Evolutionary conservation across 495 filamentous ascomycete species (phyloP), one percentile per base, ranked within the genome.

Genomic region (Penicillium salamii): DNA sequence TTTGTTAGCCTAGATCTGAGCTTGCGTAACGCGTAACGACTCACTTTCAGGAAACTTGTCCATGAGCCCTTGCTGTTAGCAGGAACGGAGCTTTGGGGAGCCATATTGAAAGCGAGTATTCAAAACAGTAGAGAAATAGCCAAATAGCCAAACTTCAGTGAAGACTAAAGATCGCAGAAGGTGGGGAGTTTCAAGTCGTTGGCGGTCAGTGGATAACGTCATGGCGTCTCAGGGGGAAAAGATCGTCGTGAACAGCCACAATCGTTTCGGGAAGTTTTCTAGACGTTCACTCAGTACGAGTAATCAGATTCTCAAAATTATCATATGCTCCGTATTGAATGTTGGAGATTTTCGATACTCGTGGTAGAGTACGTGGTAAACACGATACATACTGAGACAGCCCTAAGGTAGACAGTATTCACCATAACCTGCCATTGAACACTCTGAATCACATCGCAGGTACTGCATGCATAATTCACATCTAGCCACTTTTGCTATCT

Each of bases 31-130:
- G 15, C 23, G 38, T 31, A 36, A 40, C 34, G 40, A 33, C 52
- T 8, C 68, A 72, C 77, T 70, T 78, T 80, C 38, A 80, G 65
- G 56, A 80, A 80, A 48, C 76, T 77, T 11, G 75, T 63, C 77
- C 77, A 80, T 51, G 81, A 70, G 69, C 80, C 61, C 53, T 70
- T 74, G 58, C 71, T 75, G 42, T 57, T 37, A 45, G 69, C 61
- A 42, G 72, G 68, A 11, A 76, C 54, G 35, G 57, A 54, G 23
- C 61, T 54, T n/a, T 63, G 63, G 39, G 66, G 46, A 40, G 71
- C 67, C 38, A 69, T 70, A 35, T 57, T 65, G 48, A 66, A 66
- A 42, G 12, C 40, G 39, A 15, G 14, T 29, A 24, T 21, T n/a
- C 8, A 8, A 37, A 24, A 39, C 42, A 44, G 1, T 7, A 26